Percentiles rank a stretch among this genome's conserved stretches.
These are phyloP conservation scores for Aleurites moluccanus DNA, from an alignment of 441 rosid species.

Conservation along the genomic window DNA sequence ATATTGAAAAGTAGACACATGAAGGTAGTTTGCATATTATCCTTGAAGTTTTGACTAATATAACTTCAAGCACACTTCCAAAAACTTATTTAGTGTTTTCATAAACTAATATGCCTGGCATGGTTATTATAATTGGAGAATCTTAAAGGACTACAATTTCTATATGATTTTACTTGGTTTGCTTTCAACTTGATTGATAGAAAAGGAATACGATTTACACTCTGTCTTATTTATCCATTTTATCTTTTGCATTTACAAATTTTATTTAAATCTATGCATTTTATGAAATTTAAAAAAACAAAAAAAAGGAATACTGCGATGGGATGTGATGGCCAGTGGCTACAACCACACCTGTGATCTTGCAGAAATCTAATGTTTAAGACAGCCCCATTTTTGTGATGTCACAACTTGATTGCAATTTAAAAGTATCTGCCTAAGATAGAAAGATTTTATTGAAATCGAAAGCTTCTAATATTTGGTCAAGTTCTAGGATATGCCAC, in stretches of 20 bases:
- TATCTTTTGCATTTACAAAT: neutral
- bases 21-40: constrained; percentile 4
- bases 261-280: neutral
- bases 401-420: neutral
- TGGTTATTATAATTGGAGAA: neutral
- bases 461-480: neutral
- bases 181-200: neutral
- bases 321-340: neutral
- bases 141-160: too few relatives aligned
- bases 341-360: neutral
- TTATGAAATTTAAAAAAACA: neutral
- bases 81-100: neutral
- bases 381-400: neutral
- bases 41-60: neutral
- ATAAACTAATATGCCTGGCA: neutral
- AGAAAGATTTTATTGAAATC: neutral
- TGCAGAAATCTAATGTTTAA: neutral
- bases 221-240: neutral
- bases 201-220: neutral
- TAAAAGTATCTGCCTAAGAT: neutral
- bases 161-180: neutral
- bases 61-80: neutral
- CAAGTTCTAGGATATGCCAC: neutral
- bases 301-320: too few relatives aligned
- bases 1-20: neutral